Evolutionary conservation across 140 eudicot genomes (phyloP), one percentile per base, ranked within the genome.

Genomic region (Ambrosia hybrid): DNA sequence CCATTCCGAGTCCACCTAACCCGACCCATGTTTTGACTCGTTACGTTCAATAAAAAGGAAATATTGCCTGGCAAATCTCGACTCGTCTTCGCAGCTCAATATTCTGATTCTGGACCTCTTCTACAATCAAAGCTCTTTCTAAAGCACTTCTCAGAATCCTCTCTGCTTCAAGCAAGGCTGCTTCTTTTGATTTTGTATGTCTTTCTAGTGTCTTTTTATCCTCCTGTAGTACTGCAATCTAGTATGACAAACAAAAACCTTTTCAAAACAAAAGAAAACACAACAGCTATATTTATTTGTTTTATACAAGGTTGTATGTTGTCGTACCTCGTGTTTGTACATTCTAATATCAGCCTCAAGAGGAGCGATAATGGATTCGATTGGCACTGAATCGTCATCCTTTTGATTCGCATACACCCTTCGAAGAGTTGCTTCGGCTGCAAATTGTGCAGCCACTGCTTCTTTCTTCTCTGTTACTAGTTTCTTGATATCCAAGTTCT

Each of bases 381-480:
- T 77, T 66, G 99, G 96, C 39, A 88, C 60, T 57, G 85, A 81
- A 75, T 88, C 81, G 12, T 88, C 83, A 6, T 94, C 95, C 75
- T 86, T 90, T 78, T 86, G 95, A 77, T 79, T 77, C 55, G 92
- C 90, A 17, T 94, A 69, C 57, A 94, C 95, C 73, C 99, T 86
- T 72, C 97, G 78, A 45, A 94, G 95, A 46, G 96, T 83, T 58
- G 96, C 93, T 80, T 94, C 99, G 15, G 92, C 97, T 67, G 99
- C 97, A 76, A 81, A 94, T 77, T 90, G 99, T 62, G 99, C 97
- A 63, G 92, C 83, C 71, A 90, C 48, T 62, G 97, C 97, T 76
- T 88, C 92, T 80, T 82, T 94, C 87, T 88, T 94, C 65, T 90
- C 99, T 36, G 84, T 71, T 58, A 39, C 68, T 56, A 94, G 85